Percentiles rank a stretch among this genome's conserved stretches.
Evolutionary conservation across 2,329 filamentous ascomycete species (phyloP).

Genomic region (Neocatenulostroma microsporum): DNA sequence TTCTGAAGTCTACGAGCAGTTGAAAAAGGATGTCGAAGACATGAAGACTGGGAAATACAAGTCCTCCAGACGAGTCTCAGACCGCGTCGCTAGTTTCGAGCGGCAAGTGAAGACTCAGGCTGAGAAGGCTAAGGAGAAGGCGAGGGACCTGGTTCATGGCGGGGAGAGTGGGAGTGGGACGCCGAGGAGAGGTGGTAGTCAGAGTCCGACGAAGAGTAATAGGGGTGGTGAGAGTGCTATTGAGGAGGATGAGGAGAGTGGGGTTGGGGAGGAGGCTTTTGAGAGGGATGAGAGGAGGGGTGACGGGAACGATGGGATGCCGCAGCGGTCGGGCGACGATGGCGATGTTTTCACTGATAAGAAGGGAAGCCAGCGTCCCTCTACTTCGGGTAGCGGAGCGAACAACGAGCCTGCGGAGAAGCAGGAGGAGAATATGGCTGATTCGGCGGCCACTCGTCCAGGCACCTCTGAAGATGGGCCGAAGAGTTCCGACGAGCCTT

Average conservation of each 20-base stretch:
- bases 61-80: constrained; percentile 18
- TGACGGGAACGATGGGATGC: constrained; percentile 2
- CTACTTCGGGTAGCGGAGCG: too few relatives aligned
- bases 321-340: constrained; percentile 4
- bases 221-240: constrained; percentile 6
- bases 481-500: neutral
- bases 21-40: constrained; percentile 15
- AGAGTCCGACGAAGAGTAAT: constrained; percentile 5
- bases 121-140: constrained; percentile 17
- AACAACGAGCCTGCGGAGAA: constrained; percentile 3
- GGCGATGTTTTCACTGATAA: too few relatives aligned
- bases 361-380: too few relatives aligned
- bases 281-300: constrained; percentile 7
- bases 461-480: neutral
- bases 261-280: constrained; percentile 5
- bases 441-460: neutral
- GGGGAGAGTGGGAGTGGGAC: constrained; percentile 4
- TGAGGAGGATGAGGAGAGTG: constrained; percentile 9
- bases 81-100: constrained; percentile 21
- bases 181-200: constrained; percentile 6
- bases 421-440: constrained; percentile 2
- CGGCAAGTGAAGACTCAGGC: constrained; percentile 13
- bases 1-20: constrained; percentile 10
- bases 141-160: constrained; percentile 9
- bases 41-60: constrained; percentile 25